Conservation (phyloP, 305 asterid genomes). For the Petunia hybrid region DNA sequence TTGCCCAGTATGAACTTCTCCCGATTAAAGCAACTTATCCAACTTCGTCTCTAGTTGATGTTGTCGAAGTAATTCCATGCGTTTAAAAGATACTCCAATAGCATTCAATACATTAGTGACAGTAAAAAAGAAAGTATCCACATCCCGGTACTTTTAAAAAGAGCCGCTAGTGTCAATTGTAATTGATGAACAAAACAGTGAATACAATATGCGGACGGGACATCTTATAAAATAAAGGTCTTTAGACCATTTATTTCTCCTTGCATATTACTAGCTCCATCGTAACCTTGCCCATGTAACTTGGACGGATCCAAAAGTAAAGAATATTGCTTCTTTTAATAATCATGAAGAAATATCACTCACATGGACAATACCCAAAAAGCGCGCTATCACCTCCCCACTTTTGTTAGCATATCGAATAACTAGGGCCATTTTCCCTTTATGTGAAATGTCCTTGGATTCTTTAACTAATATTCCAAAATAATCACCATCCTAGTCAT, state of each 20-base stretch:
- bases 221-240: too few relatives aligned
- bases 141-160: neutral
- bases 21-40: neutral
- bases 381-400: neutral
- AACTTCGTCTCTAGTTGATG: neutral
- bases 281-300: too few relatives aligned
- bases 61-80: neutral
- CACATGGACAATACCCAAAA: too few relatives aligned
- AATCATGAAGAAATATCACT: neutral
- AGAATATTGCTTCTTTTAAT: too few relatives aligned
- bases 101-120: neutral
- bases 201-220: too few relatives aligned
- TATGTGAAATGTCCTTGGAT: too few relatives aligned
- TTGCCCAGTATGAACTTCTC: neutral
- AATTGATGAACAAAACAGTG: too few relatives aligned
- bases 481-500: too few relatives aligned
- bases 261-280: too few relatives aligned
- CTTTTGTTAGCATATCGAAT: neutral
- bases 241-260: too few relatives aligned
- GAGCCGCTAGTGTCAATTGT: neutral
- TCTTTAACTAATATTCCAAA: too few relatives aligned
- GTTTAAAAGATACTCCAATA: neutral
- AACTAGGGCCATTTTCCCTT: neutral
- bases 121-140: neutral
- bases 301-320: neutral